Evolutionary conservation across 2,329 filamentous ascomycete genomes (phyloP), one percentile per base, ranked within the genome.

Genomic region (Colletotrichum musicola): DNA sequence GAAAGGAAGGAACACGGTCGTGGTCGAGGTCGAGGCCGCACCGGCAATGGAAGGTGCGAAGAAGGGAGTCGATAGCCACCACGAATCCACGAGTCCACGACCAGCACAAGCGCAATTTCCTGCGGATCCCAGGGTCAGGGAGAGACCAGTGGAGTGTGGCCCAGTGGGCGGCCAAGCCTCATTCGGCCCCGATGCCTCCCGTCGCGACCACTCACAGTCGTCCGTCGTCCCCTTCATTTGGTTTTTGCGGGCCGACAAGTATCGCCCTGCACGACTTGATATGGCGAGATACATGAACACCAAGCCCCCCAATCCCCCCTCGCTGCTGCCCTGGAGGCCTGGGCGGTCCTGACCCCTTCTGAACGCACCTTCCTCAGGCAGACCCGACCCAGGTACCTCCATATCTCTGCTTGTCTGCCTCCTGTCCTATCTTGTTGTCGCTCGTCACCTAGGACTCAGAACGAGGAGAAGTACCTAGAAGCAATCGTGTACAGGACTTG

Each of bases 41-140:
- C 18, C 18, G n/a, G 20, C 46, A 50, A 6, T 38, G 20, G 25
- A 18, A 18, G 20, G 44, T n/a, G 25, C n/a, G 20, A 42, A 16
- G 22, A n/a, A 38, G 5, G 12, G 18, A 16, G 46, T 18, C n/a
- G 20, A 49, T 16, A 22, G 16, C 20, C 20, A 22, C 20, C 20
- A 22, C 20, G 20, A 25, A 25, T 25, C 12, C n/a, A 20, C 12
- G 20, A 49, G 46, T 25, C 22, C 12, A 25, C n/a, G 18, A 38
- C 49, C 38, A 14, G 57, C 46, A 63, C 64, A 67, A 63, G 63
- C 63, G 59, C 59, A 56, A 67, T 63, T 63, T 67, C 64, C 59
- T 56, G 51, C 51, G 40, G 47, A 51, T n/a, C 47, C 47, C 25
- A 47, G 55, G 60, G 13, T 13, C 40, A 14, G 16, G 40, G 40